Base-by-base conservation (phyloP, 2,329 filamentous ascomycete genomes). In the Exophiala phaeomuriformis region DNA sequence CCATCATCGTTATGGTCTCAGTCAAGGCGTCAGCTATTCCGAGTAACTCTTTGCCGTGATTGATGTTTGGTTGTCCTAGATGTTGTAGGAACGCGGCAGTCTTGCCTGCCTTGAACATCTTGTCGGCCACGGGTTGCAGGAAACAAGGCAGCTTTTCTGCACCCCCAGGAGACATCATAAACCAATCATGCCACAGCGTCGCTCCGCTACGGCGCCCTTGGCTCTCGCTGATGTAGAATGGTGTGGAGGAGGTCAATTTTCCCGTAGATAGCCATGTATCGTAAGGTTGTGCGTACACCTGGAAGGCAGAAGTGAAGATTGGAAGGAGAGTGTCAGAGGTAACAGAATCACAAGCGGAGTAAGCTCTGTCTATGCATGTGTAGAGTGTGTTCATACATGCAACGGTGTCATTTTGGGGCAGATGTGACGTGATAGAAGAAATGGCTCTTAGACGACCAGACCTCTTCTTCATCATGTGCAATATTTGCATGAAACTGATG, bases 101-200 rank as follows among this genome's bases (percentile, higher is more conserved):
- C 36, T 61, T 61, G 30, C 59, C 59, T 6, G 52, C 48, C 27
- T 50, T 47, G 50, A 61, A 53, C 27, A 61, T 56, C 10, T 45
- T 42, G 36, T 29, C 12, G 10, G 47, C 39, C 32, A 50, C 52
- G 5, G 49, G 40, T 32, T 45, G 41, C 5, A 61, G 54, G 45
- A 59, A 57, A 19, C 9, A 3, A 3, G 59, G 59, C 10, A 57
- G 36, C 9, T 40, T 5, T n/a, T 37, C 51, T 10, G 50, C 46
- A 29, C 51, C 42, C 5, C 50, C 29, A 19, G n/a, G 9, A 8
- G 53, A 39, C 29, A 54, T 7, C n/a, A 28, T 29, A 47, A 57
- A 61, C 57, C 59, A 59, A 47, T 57, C 52, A 27, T 59, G 53
- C 59, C 56, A 61, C 12, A 61, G 51, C 9, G 40, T 59, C 6